A percentile compares a stretch with the other conserved stretches of the same genome.
Conservation (phyloP, 306 rosid genomes). For the Sicyos edulis region DNA sequence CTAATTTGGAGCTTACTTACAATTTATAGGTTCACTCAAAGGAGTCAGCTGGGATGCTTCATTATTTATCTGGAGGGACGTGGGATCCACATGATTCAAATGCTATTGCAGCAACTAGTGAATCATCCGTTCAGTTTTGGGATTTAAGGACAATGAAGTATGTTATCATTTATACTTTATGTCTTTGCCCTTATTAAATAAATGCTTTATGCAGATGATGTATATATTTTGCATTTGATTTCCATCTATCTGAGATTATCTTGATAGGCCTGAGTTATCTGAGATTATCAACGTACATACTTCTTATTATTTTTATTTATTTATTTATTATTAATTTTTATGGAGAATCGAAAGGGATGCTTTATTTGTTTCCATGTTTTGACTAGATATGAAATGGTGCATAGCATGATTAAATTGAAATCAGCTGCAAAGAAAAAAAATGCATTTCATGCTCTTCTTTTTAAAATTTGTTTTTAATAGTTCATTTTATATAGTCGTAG, state of each 20-base stretch:
- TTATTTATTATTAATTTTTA: too few species aligned
- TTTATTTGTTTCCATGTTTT: background rate
- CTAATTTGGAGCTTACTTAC: conserved; percentile 23
- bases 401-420: background rate
- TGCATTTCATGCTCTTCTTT: background rate
- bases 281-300: background rate
- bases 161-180: conserved; percentile 26
- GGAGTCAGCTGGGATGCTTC: conserved; percentile 80
- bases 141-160: conserved; percentile 93
- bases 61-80: conserved; percentile 83
- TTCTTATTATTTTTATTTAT: too few species aligned
- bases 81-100: conserved; percentile 97
- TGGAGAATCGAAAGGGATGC: background rate
- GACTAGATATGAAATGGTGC: background rate
- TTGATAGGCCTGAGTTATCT: background rate
- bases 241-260: background rate
- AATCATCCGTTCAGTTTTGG: conserved; percentile 85
- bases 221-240: background rate
- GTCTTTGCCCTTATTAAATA: background rate
- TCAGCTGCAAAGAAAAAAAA: background rate
- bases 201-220: background rate
- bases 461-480: background rate
- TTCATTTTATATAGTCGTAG: background rate
- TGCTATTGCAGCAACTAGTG: conserved; percentile 76
- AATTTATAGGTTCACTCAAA: conserved; percentile 64